These are phyloP conservation scores for Linnemannia zychae DNA, from an alignment of 192 early-diverging fungal species.

Conservation along the genomic window DNA sequence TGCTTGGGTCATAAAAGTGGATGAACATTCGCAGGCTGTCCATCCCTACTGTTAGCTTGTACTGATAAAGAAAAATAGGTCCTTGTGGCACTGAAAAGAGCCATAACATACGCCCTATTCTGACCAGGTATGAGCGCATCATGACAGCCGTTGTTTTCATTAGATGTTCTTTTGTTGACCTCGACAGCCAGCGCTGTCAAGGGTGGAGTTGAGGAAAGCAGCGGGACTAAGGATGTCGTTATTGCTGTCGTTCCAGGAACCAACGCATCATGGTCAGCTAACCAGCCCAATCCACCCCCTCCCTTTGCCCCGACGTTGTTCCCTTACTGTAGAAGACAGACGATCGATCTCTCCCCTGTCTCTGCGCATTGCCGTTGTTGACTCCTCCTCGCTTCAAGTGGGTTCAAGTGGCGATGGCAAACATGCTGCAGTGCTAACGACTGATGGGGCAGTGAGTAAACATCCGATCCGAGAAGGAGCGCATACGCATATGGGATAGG, in stretches of 20 bases:
- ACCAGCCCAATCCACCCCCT: background rate
- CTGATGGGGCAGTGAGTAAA: background rate
- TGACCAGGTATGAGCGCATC: too few relatives aligned
- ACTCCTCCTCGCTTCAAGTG: background rate
- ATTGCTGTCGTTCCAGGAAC: background rate
- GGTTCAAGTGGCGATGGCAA: background rate
- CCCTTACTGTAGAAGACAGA: too few relatives aligned
- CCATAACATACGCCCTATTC: too few relatives aligned
- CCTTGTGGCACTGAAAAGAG: too few relatives aligned
- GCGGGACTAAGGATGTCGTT: background rate
- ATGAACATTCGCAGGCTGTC: too few relatives aligned
- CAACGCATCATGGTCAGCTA: too few relatives aligned
- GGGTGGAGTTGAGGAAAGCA: background rate
- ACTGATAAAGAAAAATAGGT: too few relatives aligned
- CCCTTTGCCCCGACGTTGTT: background rate
- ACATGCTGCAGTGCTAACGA: background rate
- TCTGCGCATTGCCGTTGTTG: background rate
- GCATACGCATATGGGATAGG: background rate
- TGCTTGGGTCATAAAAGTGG: background rate
- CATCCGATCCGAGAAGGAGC: too few relatives aligned
- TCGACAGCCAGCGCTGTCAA: background rate
- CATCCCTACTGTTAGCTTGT: too few relatives aligned
- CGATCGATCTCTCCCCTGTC: too few relatives aligned
- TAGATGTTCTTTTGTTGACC: too few relatives aligned
- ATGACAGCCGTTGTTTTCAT: background rate